Evolutionary conservation across 805 yeast species (phyloP), one percentile per base, ranked within the genome.

Genomic region (Saitoella complicata): DNA sequence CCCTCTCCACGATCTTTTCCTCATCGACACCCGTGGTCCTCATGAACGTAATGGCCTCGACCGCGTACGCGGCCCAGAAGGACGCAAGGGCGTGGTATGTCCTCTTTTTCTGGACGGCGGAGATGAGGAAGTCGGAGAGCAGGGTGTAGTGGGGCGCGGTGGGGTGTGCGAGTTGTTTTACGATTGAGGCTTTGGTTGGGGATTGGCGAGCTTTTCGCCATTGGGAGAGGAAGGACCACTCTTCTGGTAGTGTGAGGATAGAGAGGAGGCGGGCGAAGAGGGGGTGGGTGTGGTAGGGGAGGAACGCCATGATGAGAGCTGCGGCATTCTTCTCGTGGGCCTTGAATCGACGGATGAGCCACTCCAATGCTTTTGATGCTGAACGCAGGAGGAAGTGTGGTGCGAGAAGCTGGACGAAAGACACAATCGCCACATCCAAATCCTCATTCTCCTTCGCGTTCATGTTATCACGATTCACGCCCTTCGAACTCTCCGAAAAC

Each of bases 281-380:
- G 0, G 86, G 78, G 36, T 74, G 68, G 52, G 71, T 73, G 62
- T 78, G 84, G 63, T 80, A 84, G n/a, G 95, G 93, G 52, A 91
- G 67, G 1, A 81, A 71, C 2, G 87, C 69, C 46, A 88, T 61
- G 39, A 91, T 57, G 32, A 91, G 57, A 45, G 68, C 58, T 59
- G 88, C 97, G 0, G 86, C 65, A 55, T 82, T 85, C 55, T 80
- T 78, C 41, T 82, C 68, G 58, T 91, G 87, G 52, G 85, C 75
- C 57, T 85, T 66, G 78, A 91, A 67, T 54, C 97, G 73, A 65
- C 98, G 79, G 12, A 91, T 79, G 29, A 87, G 74, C 98, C 98
- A 91, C 66, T 91, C 98, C 8, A 85, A 68, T 5, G 95, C 88
- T 53, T 78, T 78, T 42, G 84, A 56, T 2, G 95, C 72, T 29